phyloP scores from a whole-genome alignment of 73 alveolate genomes.

The Paramecium pentaurelia region DNA sequence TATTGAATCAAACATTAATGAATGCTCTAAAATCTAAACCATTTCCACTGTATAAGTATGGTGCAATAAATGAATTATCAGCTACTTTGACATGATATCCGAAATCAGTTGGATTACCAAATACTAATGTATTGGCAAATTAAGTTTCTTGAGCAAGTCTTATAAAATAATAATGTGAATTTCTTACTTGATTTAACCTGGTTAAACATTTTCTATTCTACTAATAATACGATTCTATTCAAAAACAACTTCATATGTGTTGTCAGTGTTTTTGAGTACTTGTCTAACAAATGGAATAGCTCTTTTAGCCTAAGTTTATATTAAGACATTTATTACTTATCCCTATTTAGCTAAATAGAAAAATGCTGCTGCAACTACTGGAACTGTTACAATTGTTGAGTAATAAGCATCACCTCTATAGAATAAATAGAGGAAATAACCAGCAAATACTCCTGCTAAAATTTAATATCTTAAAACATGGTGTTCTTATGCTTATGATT shows the following conservation, averaged over 20 bases:
- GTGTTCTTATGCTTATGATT: background rate
- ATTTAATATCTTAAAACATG: background rate
- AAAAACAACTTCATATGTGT: background rate
- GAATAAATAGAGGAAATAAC: background rate
- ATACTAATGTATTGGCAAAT: background rate
- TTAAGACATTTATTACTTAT: background rate
- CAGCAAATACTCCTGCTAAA: conserved; percentile 25
- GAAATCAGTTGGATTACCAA: conserved; percentile 36
- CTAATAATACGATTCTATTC: conserved; percentile 2
- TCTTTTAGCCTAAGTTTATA: background rate
- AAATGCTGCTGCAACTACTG: conserved; percentile 21
- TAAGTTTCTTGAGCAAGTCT: background rate
- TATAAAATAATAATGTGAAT: background rate
- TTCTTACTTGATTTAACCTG: background rate
- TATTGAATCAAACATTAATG: background rate
- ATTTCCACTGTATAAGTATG: conserved; percentile 20
- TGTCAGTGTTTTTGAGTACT: background rate
- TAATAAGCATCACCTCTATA: conserved; percentile 35
- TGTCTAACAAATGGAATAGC: conserved; percentile 7
- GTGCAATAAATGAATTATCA: conserved; percentile 9
- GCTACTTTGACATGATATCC: conserved; percentile 20
- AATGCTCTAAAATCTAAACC: conserved; percentile 13
- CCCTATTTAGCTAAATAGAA: background rate
- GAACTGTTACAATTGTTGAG: conserved; percentile 4
- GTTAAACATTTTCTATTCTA: conserved; percentile 23